Conservation (phyloP, 2,329 filamentous ascomycete genomes). For the Claviceps pazoutovae region DNA sequence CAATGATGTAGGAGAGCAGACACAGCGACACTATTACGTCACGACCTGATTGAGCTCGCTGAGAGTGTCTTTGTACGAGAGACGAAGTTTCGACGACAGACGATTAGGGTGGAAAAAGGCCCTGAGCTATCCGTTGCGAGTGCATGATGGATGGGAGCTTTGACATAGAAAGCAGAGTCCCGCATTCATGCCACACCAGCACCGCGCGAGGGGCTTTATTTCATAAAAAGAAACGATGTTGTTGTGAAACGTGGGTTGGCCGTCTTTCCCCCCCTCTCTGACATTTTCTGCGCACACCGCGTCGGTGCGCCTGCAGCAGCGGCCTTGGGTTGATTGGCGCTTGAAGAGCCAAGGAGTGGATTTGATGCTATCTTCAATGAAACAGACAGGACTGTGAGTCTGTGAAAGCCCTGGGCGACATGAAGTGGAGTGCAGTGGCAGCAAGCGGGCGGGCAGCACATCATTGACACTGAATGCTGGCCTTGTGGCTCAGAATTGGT, state of each 20-base stretch:
- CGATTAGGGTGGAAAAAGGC: slow-evolving; percentile 3
- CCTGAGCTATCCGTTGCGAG: neutral
- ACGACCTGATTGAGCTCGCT: slow-evolving; percentile 2
- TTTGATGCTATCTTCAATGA: slow-evolving; percentile 6
- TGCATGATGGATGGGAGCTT: neutral
- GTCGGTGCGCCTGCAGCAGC: slow-evolving; percentile 3
- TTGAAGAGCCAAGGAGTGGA: slow-evolving; percentile 7
- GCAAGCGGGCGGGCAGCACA: neutral
- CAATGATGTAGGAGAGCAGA: neutral
- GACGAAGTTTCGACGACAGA: slow-evolving; percentile 1
- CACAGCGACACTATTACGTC: neutral
- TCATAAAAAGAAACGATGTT: neutral
- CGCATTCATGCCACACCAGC: neutral
- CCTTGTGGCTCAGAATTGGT: no score
- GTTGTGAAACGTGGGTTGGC: slow-evolving; percentile 4
- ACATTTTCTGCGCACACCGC: slow-evolving; percentile 3
- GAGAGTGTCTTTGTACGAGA: slow-evolving; percentile 7
- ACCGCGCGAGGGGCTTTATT: neutral
- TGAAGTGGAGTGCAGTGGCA: slow-evolving; percentile 4
- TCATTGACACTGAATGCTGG: no score
- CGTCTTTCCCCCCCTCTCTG: slow-evolving; percentile 6
- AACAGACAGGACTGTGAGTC: neutral
- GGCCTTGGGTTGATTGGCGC: slow-evolving; percentile 6
- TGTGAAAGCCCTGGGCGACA: neutral
- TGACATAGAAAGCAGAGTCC: neutral